Base-by-base conservation (phyloP, 2,329 filamentous ascomycete genomes). In the Orbilia javanica region DNA sequence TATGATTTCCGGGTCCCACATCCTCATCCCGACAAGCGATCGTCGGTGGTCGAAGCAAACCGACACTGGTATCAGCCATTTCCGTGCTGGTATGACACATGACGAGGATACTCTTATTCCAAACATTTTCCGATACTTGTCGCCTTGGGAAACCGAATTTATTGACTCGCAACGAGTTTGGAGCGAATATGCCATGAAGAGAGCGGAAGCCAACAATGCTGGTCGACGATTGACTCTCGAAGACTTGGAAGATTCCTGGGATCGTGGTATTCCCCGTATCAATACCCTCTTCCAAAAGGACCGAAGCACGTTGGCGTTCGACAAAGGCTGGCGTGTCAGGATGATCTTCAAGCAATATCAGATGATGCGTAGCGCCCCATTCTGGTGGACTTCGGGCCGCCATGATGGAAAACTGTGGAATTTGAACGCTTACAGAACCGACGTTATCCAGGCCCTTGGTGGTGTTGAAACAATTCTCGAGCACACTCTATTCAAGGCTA, bases 281-380 rank as follows among this genome's bases (percentile, higher is more conserved):
- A 99, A 99, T 84, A 99, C 96, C 0, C 87, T 99, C 1, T 99
- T 99, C 90, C 96, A 99, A 84, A 99, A 99, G 84, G 96, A 99
- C 82, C 89, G 96, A 82, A 97, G 94, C 84, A 99, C 96, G 0
- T 88, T 99, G 80, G 97, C 93, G 82, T 99, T 99, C 83, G 96
- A 99, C 86, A 99, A 99, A 86, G 96, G 96, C 68, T 99, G 98
- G 90, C 91, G 96, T 81, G 91, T 94, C 13, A 89, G 96, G 67
- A 93, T 95, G 10, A 96, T 99, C 84, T 99, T 99, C 87, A 99
- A 99, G 87, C 91, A 96, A 31, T 99, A 98, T 83, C 95, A 98
- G 84, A 87, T 98, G 78, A 98, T 99, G 95, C 97, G 97, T 89
- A 96, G 92, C 85, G 97, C 98, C 83, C 96, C 96, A 0, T 98